Conservation (phyloP, 1,139 yeast species). For the Magnusiomyces clavatus region DNA sequence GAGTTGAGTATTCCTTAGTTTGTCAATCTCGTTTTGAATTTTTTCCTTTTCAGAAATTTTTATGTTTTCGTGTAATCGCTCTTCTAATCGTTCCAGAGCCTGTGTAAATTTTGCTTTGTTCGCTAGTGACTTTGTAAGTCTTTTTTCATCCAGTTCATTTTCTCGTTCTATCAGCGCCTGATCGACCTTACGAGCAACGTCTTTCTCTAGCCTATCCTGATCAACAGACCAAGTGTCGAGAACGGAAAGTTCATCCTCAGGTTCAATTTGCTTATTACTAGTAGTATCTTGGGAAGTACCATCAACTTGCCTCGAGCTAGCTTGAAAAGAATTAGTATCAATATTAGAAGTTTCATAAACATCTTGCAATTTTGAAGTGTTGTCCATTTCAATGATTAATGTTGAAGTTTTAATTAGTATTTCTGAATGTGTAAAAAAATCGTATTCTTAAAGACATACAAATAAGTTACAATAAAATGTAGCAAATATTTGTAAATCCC, state of each 20-base stretch:
- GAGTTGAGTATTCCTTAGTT: constrained; percentile 47
- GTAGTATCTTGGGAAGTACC: too few relatives aligned
- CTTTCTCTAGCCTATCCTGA: constrained; percentile 65
- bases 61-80: constrained; percentile 44
- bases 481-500: too few relatives aligned
- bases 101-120: constrained; percentile 33
- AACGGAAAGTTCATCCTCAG: constrained; percentile 16
- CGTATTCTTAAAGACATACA: too few relatives aligned
- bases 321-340: too few relatives aligned
- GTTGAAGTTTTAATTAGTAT: too few relatives aligned
- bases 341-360: too few relatives aligned
- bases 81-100: constrained; percentile 42
- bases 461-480: too few relatives aligned
- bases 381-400: too few relatives aligned
- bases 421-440: too few relatives aligned
- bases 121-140: constrained; percentile 58
- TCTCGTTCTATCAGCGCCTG: constrained; percentile 53
- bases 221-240: constrained; percentile 41
- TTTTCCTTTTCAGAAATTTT: constrained; percentile 59
- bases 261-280: background rate
- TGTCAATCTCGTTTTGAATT: constrained; percentile 47
- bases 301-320: too few relatives aligned
- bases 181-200: constrained; percentile 62
- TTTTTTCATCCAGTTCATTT: constrained; percentile 61
- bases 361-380: too few relatives aligned